Base-by-base conservation (phyloP, 352 stramenopile genomes). In the Nannochloropsis limnetica region DNA sequence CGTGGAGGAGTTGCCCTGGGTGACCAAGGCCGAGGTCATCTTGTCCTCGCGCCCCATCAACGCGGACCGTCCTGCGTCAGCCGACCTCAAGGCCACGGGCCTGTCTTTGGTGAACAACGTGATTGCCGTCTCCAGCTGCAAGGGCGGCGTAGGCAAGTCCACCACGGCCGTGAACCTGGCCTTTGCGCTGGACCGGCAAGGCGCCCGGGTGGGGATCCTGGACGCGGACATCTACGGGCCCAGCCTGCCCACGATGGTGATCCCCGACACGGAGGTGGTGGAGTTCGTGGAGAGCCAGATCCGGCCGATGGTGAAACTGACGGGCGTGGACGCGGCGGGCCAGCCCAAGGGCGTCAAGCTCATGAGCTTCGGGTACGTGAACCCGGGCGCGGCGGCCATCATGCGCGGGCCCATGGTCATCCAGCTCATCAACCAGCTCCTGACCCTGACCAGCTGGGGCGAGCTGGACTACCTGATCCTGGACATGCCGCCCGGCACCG, bases 161-260 rank as follows among this genome's bases (percentile, higher is more conserved):
- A 99, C 96, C 0, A 97, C 98, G n/a, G 92, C 96, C 8, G 95
- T 99, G 17, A 99, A 99, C 85, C 89, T 99, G 0, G 97, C 97
- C 3, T 99, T 82, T 69, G 80, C 84, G 2, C 87, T 98, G 80
- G 87, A 90, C 4, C 91, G 97, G 83, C 88, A 88, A 74, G 95
- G 96, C 14, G 92, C 91, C 25, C 91, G 89, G 32, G 96, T 99
- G 1, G 97, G 96, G 17, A 97, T 99, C 83, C 91, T 99, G 67
- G 97, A 99, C 86, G 95, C 95, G 0, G 97, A 99, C 86, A 95
- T 99, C 49, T 99, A 99, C 87, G 97, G 97, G 22, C 97, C 97
- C 8, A 97, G 92, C 82, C 88, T 99, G 68, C 97, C 97, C 0
- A 99, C 95, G 23, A 98, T 99, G 95, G 88, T 96, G 22, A 88